Evolutionary conservation across 306 rosid genomes (phyloP).

Genomic region (Ziziphus jujuba): DNA sequence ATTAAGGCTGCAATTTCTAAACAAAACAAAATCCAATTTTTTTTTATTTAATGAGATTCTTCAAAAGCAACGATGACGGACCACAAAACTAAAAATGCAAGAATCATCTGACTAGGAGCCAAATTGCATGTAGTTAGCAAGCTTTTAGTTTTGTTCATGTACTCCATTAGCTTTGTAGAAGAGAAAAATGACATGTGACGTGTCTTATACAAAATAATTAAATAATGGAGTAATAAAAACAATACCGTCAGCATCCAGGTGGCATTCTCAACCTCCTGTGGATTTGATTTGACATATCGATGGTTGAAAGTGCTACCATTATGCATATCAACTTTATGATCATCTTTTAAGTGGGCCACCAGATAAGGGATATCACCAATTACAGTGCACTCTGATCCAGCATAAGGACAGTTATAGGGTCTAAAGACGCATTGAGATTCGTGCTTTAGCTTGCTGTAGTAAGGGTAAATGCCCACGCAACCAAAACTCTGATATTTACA

Average conservation of each 20-base stretch:
- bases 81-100: too few species aligned
- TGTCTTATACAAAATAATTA: too few species aligned
- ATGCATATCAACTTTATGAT: conserved; percentile 98
- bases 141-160: too few species aligned
- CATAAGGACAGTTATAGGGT: conserved; percentile 92
- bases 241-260: conserved; percentile 97
- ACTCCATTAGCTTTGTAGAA: too few species aligned
- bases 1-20: too few species aligned
- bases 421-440: conserved; percentile 77
- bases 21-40: too few species aligned
- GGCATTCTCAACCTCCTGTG: conserved; percentile 96
- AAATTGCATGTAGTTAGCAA: too few species aligned
- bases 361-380: conserved; percentile 79
- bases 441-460: conserved; percentile 89
- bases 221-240: conserved; percentile 10
- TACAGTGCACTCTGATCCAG: conserved; percentile 84
- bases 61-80: too few species aligned
- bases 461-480: conserved; percentile 81
- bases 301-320: conserved; percentile 92
- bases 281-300: conserved; percentile 92
- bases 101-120: too few species aligned
- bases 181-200: background rate
- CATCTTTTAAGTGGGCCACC: conserved; percentile 80
- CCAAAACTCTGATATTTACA: conserved; percentile 86
- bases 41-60: too few species aligned